Conservation (phyloP, 2,329 filamentous ascomycete genomes). For the Calonectria honghensis region DNA sequence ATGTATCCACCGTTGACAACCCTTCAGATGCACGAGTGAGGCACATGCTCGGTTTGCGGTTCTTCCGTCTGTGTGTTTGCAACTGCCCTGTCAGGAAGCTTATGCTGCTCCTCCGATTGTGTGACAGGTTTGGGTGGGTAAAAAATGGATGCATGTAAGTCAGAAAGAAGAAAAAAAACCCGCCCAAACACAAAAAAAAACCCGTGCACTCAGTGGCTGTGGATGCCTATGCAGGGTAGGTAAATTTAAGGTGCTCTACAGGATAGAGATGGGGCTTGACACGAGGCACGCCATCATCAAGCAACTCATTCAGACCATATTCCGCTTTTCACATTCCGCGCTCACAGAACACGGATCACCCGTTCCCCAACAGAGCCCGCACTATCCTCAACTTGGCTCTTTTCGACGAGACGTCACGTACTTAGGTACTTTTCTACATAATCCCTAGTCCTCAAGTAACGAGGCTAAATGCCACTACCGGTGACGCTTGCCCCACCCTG, state of each 20-base stretch:
- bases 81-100: constrained; percentile 13
- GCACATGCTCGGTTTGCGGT: constrained; percentile 15
- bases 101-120: constrained; percentile 1
- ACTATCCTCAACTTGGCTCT: constrained; percentile 5
- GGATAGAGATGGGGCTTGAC: constrained; percentile 11
- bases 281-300: constrained; percentile 21
- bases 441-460: background rate
- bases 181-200: background rate
- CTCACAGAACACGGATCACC: constrained; percentile 15
- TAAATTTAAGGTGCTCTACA: constrained; percentile 24
- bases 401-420: constrained; percentile 13
- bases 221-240: background rate
- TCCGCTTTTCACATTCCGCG: constrained; percentile 22
- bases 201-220: background rate
- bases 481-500: constrained; percentile 27
- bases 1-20: constrained; percentile 30
- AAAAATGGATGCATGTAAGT: constrained; percentile 11
- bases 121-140: constrained; percentile 12
- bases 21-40: constrained; percentile 33
- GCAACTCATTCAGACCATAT: constrained; percentile 18
- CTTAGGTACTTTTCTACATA: background rate
- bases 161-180: constrained; percentile 4
- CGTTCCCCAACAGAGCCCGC: background rate
- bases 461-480: constrained; percentile 11
- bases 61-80: constrained; percentile 32